Evolutionary conservation across 2,329 filamentous ascomycete genomes (phyloP).

Genomic region (Penicillium sp.): DNA sequence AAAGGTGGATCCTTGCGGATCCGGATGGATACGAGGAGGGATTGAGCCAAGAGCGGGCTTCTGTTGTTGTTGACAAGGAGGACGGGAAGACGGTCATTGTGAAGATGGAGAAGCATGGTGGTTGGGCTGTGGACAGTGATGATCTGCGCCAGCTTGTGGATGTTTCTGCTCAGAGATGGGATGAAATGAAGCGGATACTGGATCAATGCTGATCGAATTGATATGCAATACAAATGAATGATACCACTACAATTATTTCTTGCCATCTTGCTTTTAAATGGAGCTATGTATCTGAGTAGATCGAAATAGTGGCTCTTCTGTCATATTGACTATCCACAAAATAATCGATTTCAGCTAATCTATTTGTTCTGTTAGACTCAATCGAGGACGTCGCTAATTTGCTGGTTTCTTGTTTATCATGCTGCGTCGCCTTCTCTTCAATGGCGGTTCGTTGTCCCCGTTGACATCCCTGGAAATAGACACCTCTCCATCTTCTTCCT

Average conservation of each 20-base stretch:
- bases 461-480: constrained; percentile 21
- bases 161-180: constrained; percentile 64
- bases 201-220: constrained; percentile 28
- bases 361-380: not conserved
- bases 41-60: constrained; percentile 79
- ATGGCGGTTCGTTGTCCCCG: constrained; percentile 32
- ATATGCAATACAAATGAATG: constrained; percentile 22
- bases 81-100: constrained; percentile 56
- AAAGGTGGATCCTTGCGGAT: constrained; percentile 75
- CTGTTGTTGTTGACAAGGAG: constrained; percentile 68
- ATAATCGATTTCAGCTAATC: not conserved
- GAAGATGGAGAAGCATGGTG: constrained; percentile 80
- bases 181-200: constrained; percentile 53
- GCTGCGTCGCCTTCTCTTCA: constrained; percentile 37
- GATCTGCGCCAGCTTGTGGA: constrained; percentile 61
- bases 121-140: constrained; percentile 65
- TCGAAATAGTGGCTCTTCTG: not conserved
- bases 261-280: not conserved
- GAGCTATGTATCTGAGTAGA: not conserved
- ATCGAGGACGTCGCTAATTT: not conserved
- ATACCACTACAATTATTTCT: constrained; percentile 25
- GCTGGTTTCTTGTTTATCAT: constrained; percentile 20
- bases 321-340: not conserved
- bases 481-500: constrained; percentile 19
- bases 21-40: constrained; percentile 88